Conservation (phyloP, 129 eudicot genomes). For the Flaveria brownii region DNA sequence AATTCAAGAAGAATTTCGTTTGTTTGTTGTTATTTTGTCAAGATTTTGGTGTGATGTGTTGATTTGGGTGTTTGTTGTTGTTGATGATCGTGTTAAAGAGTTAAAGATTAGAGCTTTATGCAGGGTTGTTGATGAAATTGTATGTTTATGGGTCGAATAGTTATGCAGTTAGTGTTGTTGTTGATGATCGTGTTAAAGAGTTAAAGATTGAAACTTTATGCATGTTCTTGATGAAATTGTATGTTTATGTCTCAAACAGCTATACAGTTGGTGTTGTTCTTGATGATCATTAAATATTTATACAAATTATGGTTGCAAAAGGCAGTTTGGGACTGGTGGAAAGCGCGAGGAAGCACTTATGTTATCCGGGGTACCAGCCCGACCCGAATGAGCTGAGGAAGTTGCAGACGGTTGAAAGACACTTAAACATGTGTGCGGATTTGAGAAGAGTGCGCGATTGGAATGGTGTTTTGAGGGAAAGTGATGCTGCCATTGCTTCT, state of each 20-base stretch:
- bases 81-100: conserved; percentile 22
- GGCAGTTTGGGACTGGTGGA: conserved; percentile 83
- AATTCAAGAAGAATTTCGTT: neutral
- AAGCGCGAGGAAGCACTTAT: conserved; percentile 64
- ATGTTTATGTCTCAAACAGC: neutral
- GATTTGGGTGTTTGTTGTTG: neutral
- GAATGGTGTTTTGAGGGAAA: conserved; percentile 62
- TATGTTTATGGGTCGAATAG: too few species aligned
- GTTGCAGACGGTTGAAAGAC: conserved; percentile 61
- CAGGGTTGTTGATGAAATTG: too few species aligned
- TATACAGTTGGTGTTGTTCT: neutral
- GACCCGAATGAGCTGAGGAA: conserved; percentile 58
- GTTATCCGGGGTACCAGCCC: conserved; percentile 47
- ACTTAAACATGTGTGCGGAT: conserved; percentile 57
- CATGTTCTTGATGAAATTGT: too few species aligned
- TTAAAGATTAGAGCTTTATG: conserved; percentile 26
- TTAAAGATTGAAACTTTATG: conserved; percentile 6
- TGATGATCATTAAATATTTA: too few species aligned
- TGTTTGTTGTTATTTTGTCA: neutral
- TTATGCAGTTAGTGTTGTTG: neutral
- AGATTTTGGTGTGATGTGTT: neutral
- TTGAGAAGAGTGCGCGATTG: conserved; percentile 69
- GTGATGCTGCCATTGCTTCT: conserved; percentile 68
- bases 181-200: conserved; percentile 2
- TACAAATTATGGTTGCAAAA: neutral